Percentiles rank a stretch among this genome's conserved stretches.
phyloP scores from a whole-genome alignment of 2,329 filamentous ascomycete genomes.

The Fusarium oxysporum region DNA sequence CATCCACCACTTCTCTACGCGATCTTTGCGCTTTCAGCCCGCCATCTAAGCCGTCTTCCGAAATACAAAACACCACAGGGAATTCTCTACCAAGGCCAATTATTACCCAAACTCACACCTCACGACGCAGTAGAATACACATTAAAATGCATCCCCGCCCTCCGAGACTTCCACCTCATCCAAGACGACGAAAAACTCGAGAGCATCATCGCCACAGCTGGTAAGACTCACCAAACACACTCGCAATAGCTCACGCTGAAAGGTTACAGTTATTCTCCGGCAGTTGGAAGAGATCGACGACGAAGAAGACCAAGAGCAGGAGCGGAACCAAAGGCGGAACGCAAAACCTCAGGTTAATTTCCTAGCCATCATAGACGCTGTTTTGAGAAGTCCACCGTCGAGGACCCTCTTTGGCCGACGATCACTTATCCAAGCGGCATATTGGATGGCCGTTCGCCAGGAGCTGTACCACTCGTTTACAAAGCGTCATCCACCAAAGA shows the following conservation, averaged over 20 bases:
- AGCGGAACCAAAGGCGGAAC: conserved; percentile 6
- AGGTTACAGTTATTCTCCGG: conserved; percentile 50
- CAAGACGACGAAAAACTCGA: conserved; percentile 54
- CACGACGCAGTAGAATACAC: conserved; percentile 57
- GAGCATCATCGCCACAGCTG: conserved; percentile 54
- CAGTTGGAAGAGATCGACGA: conserved; percentile 57
- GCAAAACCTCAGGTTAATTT: conserved; percentile 51
- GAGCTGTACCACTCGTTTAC: conserved; percentile 57
- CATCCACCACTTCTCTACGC: conserved; percentile 55
- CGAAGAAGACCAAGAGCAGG: conserved; percentile 48
- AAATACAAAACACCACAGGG: conserved; percentile 52
- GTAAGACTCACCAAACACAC: neutral
- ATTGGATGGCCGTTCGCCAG: conserved; percentile 57
- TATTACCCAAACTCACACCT: conserved; percentile 50
- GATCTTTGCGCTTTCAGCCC: conserved; percentile 55
- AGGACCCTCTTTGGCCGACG: conserved; percentile 51
- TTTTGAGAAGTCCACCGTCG: conserved; percentile 53
- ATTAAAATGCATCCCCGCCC: conserved; percentile 54
- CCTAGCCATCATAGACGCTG: conserved; percentile 55
- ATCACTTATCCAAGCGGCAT: conserved; percentile 54
- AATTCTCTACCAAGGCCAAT: conserved; percentile 53
- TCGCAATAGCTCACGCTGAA: neutral
- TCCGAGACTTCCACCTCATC: conserved; percentile 52
- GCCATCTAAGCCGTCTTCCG: conserved; percentile 53
- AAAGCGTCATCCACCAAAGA: conserved; percentile 52